Evolutionary conservation across 2,329 filamentous ascomycete genomes (phyloP).

Genomic region (Claviceps pazoutovae): DNA sequence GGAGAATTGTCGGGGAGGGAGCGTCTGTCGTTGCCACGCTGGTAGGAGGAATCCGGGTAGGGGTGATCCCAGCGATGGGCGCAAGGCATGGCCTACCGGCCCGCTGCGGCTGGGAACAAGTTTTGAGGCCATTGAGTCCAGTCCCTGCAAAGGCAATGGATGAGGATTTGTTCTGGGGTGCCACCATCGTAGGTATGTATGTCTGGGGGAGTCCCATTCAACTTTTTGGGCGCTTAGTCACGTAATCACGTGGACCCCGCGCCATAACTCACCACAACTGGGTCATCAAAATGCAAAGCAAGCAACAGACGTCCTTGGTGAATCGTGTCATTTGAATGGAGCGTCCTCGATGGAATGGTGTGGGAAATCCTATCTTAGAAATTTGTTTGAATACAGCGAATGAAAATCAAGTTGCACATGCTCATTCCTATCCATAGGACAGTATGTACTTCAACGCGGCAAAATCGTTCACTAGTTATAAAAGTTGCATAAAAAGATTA

Average conservation of each 20-base stretch:
- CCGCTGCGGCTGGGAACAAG: constrained; percentile 49
- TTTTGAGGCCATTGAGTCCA: constrained; percentile 35
- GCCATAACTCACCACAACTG: not conserved
- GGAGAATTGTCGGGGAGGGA: constrained; percentile 45
- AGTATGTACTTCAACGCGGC: not conserved
- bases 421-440: too few relatives aligned
- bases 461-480: not conserved
- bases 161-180: not conserved
- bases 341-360: too few relatives aligned
- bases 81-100: constrained; percentile 42
- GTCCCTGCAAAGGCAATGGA: constrained; percentile 4
- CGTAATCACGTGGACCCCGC: constrained; percentile 4
- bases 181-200: too few relatives aligned
- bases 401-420: too few relatives aligned
- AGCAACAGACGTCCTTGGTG: not conserved
- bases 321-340: not conserved
- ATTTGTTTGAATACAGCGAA: too few relatives aligned
- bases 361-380: too few relatives aligned
- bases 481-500: not conserved
- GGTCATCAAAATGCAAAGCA: not conserved
- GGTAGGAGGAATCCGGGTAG: constrained; percentile 62
- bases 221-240: constrained; percentile 11
- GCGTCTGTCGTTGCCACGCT: constrained; percentile 37
- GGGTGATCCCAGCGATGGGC: constrained; percentile 33
- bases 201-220: not conserved